phyloP scores from a whole-genome alignment of 2,329 filamentous ascomycete species.

The Penicillium frequentans region DNA sequence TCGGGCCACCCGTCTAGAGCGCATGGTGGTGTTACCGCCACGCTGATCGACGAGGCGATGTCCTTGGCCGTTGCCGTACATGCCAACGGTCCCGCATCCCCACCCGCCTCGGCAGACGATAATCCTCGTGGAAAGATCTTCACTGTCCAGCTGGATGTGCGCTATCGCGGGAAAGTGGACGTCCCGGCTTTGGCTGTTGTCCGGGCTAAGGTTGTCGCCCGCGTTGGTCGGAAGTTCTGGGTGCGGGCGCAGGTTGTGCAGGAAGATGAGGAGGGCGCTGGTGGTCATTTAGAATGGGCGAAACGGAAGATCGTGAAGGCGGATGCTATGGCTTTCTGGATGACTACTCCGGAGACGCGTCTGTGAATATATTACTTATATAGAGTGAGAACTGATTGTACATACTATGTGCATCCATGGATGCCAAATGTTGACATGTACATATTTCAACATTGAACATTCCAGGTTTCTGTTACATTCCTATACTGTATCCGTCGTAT shows the following conservation, averaged over 20 bases:
- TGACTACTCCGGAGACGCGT: conserved; percentile 32
- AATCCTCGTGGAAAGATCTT: conserved; percentile 34
- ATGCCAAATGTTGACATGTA: not conserved
- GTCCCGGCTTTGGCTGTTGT: conserved; percentile 40
- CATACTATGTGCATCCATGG: not conserved
- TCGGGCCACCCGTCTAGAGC: conserved; percentile 40
- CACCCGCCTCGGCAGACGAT: not conserved
- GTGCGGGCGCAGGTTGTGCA: conserved; percentile 41
- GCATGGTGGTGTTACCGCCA: conserved; percentile 44
- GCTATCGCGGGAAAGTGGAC: conserved; percentile 39
- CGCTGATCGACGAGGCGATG: conserved; percentile 47
- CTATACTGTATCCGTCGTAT: too few species aligned
- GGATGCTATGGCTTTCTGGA: conserved; percentile 44
- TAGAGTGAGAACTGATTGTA: not conserved
- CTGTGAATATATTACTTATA: conserved; percentile 16
- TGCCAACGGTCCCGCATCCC: conserved; percentile 11
- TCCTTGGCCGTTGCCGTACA: conserved; percentile 39
- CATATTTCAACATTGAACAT: not conserved
- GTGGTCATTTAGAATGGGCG: conserved; percentile 32
- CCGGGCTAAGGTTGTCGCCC: conserved; percentile 36
- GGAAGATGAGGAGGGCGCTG: conserved; percentile 31
- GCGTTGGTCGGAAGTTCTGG: conserved; percentile 43
- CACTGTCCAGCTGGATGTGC: conserved; percentile 42
- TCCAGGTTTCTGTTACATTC: not conserved
- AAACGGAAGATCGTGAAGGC: conserved; percentile 37